These are phyloP conservation scores for Adansonia digitata DNA, from an alignment of 345 rosid species.

Conservation along the genomic window DNA sequence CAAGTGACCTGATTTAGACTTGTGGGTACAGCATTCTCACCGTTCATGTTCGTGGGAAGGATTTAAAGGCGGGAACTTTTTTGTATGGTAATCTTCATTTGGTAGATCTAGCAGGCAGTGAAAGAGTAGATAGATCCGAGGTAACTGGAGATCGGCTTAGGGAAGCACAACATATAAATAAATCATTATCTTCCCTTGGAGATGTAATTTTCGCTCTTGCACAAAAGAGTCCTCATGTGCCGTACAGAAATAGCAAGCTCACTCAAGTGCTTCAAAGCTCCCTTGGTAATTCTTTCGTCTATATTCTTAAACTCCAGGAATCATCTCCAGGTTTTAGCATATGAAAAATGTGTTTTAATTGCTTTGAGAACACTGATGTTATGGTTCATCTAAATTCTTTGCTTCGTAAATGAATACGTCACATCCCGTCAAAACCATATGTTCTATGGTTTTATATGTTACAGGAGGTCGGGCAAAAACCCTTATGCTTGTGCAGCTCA, in stretches of 20 bases:
- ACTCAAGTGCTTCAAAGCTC: constrained; percentile 92
- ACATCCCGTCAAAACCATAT: neutral
- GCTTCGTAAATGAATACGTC: neutral
- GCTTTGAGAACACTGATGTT: neutral
- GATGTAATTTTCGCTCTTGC: constrained; percentile 91
- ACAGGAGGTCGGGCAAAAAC: constrained; percentile 98
- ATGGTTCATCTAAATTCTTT: constrained; percentile 3
- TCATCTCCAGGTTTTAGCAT: neutral
- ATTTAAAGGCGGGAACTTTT: constrained; percentile 44
- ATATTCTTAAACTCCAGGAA: neutral
- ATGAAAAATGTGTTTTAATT: neutral
- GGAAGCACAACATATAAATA: constrained; percentile 99
- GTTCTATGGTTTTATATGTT: neutral
- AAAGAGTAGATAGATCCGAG: constrained; percentile 91
- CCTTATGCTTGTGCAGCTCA: constrained; percentile 94
- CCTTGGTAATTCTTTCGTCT: constrained; percentile 41
- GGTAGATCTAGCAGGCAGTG: constrained; percentile 98
- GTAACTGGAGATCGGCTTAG: constrained; percentile 78
- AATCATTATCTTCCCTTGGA: constrained; percentile 86
- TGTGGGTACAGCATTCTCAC: constrained; percentile 61
- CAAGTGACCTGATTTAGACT: neutral
- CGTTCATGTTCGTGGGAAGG: constrained; percentile 78
- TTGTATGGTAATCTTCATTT: constrained; percentile 78
- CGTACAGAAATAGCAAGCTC: constrained; percentile 97
- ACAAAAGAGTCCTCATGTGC: constrained; percentile 79